Conservation (phyloP, 257 asterid genomes). For the Ligustrum vulgare region DNA sequence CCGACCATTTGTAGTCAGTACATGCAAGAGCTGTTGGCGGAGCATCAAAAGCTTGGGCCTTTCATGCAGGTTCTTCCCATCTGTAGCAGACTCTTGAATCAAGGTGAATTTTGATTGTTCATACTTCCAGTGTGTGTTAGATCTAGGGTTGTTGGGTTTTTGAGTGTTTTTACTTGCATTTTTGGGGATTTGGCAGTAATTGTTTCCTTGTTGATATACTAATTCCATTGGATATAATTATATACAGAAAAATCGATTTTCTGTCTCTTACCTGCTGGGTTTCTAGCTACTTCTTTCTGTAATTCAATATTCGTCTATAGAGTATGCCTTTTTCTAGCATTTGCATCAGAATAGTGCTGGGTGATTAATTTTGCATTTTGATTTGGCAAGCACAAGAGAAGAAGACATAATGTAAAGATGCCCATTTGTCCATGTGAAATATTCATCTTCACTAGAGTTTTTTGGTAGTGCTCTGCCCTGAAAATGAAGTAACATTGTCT, state of each 20-base stretch:
- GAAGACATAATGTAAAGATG: neutral
- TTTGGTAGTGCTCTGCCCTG: neutral
- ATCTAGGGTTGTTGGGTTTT: constrained; percentile 38
- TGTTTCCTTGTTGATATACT: constrained; percentile 11
- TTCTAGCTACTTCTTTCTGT: constrained; percentile 11
- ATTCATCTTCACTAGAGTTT: neutral
- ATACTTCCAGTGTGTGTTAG: constrained; percentile 29
- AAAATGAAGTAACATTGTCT: neutral
- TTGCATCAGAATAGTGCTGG: neutral
- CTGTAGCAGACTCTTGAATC: constrained; percentile 86
- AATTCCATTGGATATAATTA: constrained; percentile 17
- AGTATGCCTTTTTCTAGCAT: neutral
- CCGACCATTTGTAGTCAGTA: constrained; percentile 72
- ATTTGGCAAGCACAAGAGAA: neutral
- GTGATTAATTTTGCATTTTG: neutral
- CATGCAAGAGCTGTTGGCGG: constrained; percentile 91
- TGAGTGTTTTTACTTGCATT: constrained; percentile 14
- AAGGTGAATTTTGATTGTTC: constrained; percentile 42
- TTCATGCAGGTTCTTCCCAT: constrained; percentile 93
- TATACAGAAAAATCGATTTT: neutral
- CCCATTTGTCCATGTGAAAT: neutral
- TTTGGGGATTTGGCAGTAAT: constrained; percentile 3
- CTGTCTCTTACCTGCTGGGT: constrained; percentile 9
- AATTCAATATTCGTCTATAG: neutral
- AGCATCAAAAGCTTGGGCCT: constrained; percentile 96